These are phyloP conservation scores for Cryoendolithus antarcticus DNA, from an alignment of 2,329 filamentous ascomycete species.

Conservation along the genomic window DNA sequence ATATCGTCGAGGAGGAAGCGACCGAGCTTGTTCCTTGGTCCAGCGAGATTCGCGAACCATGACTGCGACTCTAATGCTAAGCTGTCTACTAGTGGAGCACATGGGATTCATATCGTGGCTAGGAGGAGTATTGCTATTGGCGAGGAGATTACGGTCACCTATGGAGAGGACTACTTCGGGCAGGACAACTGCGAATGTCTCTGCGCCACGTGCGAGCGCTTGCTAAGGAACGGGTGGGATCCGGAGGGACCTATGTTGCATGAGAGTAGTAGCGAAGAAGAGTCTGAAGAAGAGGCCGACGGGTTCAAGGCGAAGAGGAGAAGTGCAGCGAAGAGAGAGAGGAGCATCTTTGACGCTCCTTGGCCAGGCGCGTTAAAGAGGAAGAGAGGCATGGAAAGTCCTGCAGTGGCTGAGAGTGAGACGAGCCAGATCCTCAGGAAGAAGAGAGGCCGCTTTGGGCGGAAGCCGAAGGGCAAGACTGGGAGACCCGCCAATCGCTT, in stretches of 20 bases:
- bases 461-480: background rate
- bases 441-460: too few species aligned
- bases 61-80: conserved; percentile 89
- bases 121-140: conserved; percentile 69
- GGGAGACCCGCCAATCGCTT: conserved; percentile 5
- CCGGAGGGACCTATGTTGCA: conserved; percentile 25
- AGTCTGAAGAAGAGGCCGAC: conserved; percentile 21
- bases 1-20: conserved; percentile 86
- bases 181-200: conserved; percentile 90
- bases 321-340: background rate
- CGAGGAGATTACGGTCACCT: conserved; percentile 93
- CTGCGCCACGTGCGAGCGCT: conserved; percentile 72
- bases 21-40: conserved; percentile 84
- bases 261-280: conserved; percentile 23
- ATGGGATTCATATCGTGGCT: conserved; percentile 85
- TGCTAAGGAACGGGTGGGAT: conserved; percentile 71
- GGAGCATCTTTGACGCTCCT: background rate
- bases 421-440: too few species aligned
- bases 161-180: conserved; percentile 93
- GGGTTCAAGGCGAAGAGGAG: conserved; percentile 12
- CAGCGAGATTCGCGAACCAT: conserved; percentile 92
- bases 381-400: conserved; percentile 13
- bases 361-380: conserved; percentile 1
- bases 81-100: conserved; percentile 68
- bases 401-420: background rate